phyloP scores from a whole-genome alignment of 2,329 filamentous ascomycete genomes.

The Exophiala xenobiotica region DNA sequence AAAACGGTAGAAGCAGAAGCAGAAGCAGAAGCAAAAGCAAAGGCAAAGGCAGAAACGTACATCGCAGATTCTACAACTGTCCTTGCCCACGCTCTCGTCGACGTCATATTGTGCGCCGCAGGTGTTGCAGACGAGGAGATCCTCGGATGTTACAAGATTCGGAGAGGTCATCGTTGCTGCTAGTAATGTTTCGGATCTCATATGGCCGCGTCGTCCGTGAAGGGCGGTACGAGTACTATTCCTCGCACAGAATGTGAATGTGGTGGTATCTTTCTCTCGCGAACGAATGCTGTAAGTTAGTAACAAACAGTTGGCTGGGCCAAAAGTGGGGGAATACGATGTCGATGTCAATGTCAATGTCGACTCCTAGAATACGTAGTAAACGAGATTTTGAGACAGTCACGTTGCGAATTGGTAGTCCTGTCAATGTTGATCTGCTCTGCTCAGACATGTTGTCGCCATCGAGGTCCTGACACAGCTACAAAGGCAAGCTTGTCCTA shows the following conservation, averaged over 20 bases:
- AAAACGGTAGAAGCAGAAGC: not conserved
- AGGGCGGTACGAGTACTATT: too few species aligned
- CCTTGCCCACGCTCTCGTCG: slow-evolving; percentile 14
- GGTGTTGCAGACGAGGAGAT: slow-evolving; percentile 28
- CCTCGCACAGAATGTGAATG: too few species aligned
- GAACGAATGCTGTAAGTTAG: not conserved
- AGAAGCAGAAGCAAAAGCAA: not conserved
- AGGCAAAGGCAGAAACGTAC: slow-evolving; percentile 10
- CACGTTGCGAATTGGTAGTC: too few species aligned
- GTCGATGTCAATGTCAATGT: not conserved
- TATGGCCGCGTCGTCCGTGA: too few species aligned
- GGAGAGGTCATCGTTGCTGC: slow-evolving; percentile 11
- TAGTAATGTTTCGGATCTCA: too few species aligned
- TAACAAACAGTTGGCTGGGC: not conserved
- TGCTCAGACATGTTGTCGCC: too few species aligned
- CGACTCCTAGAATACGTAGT: too few species aligned
- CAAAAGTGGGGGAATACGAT: not conserved
- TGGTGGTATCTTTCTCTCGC: not conserved
- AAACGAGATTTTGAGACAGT: too few species aligned
- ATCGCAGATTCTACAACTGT: slow-evolving; percentile 29
- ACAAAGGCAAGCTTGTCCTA: not conserved
- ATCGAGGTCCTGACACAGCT: not conserved
- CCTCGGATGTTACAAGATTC: slow-evolving; percentile 23
- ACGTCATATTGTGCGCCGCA: slow-evolving; percentile 32
- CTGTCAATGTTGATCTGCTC: too few species aligned